phyloP scores from a whole-genome alignment of 164 flowering plant genomes.

The Magnolia kwangsiensis region DNA sequence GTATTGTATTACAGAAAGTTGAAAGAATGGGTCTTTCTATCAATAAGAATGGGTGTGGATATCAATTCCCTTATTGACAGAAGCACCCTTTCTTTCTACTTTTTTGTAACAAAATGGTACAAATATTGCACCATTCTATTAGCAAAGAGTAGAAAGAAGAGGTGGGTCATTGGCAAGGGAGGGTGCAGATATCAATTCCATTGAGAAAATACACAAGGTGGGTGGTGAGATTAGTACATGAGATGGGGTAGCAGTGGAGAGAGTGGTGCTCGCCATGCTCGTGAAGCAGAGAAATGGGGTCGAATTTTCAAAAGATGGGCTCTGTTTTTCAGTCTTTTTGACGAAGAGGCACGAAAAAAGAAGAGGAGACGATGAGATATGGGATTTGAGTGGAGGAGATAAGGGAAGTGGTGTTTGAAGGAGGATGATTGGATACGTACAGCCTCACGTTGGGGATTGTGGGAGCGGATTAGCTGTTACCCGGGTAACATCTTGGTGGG shows the following conservation, averaged over 20 bases:
- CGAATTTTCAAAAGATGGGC: constrained; percentile 1
- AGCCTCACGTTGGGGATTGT: constrained; percentile 32
- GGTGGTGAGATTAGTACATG: constrained; percentile 26
- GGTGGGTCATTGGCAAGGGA: neutral
- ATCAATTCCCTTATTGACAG: neutral
- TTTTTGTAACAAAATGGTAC: neutral
- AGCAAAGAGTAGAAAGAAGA: neutral
- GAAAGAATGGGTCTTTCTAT: neutral
- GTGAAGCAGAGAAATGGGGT: neutral
- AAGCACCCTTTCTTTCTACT: neutral
- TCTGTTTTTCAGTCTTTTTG: neutral
- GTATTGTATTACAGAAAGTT: too few species aligned
- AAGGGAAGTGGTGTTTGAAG: constrained; percentile 22
- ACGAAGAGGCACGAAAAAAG: neutral
- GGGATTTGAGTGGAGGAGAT: constrained; percentile 12
- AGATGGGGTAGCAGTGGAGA: constrained; percentile 37
- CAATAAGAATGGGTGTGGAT: neutral
- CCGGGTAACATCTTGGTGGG: too few species aligned
- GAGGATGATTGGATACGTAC: constrained; percentile 11
- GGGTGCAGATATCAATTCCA: neutral
- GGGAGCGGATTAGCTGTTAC: neutral
- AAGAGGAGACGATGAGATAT: neutral
- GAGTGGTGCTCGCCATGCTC: constrained; percentile 45
- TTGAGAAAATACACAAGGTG: neutral
- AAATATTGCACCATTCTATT: neutral